Evolutionary conservation across 192 early-diverging fungal genomes (phyloP), one percentile per base, ranked within the genome.

Genomic region (Umbelopsis sp.): DNA sequence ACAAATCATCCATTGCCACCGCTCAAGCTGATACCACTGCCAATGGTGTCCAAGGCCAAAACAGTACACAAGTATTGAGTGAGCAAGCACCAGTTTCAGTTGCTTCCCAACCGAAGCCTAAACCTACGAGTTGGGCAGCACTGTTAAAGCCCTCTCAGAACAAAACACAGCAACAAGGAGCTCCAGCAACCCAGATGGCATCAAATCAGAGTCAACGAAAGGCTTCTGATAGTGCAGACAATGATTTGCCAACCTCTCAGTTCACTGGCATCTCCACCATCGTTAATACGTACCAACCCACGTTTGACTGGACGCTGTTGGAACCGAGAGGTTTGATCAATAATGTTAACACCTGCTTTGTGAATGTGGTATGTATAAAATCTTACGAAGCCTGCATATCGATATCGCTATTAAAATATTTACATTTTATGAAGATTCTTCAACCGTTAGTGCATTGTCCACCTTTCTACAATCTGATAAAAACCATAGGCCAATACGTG

Each of bases 291-390:
- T 84, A 77, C 53, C 71, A 81, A 35, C 81, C 83, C 4, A 75
- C 75, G 0, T 82, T 77, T 46, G 45, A 71, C 2, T 75, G 66
- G 20, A 69, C 76, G 21, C 69, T 86, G 33, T 74, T 92, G 44
- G 85, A 90, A 68, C 96, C 97, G 15, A 89, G 97, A 30, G 98
- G 98, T 2, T 85, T 99, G 46, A 88, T 96, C 64, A 99, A 99
- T 78, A 93, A 87, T 55, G 97, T 96, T 35, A 99, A 99, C 80
- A 97, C 92, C 84, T 99, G 98, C 81, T 99, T 96, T 75, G 94
- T 98, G 92, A 99, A 98, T 76, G 93, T 92, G 46, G 92, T 97
- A 85, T 37, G 78, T 73, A 48, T 46, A 23, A 27, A 16, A 25
- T 72, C 13, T n/a, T 25, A 41, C 37, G 6, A 41, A 41, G 37